A percentile compares a stretch with the other conserved stretches of the same genome.
Evolutionary conservation across 139 green algal genomes (phyloP).

Genomic region (Coelastrella sp.): DNA sequence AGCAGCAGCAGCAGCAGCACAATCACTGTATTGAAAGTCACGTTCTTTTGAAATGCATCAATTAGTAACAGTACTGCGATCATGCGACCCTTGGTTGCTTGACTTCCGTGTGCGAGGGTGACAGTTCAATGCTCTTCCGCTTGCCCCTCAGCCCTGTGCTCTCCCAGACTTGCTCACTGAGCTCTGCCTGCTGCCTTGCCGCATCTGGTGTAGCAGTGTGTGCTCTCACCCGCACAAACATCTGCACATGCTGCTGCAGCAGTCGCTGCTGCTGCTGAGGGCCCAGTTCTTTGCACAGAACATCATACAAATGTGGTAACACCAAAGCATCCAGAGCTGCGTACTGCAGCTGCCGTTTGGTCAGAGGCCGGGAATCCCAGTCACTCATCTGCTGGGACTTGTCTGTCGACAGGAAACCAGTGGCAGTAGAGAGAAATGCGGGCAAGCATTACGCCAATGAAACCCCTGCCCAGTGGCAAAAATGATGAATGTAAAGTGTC

Average conservation of each 20-base stretch:
- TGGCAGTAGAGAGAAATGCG: slow-evolving; percentile 60
- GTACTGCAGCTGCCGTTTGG: slow-evolving; percentile 68
- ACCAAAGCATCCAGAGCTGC: slow-evolving; percentile 74
- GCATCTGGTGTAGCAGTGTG: not conserved
- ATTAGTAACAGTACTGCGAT: too few relatives aligned
- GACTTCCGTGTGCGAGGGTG: too few relatives aligned
- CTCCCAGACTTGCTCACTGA: too few relatives aligned
- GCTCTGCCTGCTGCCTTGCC: not conserved
- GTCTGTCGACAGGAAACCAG: slow-evolving; percentile 57
- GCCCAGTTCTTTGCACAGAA: slow-evolving; percentile 40
- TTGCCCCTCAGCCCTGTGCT: too few relatives aligned
- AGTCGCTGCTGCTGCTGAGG: slow-evolving; percentile 11
- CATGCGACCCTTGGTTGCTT: too few relatives aligned
- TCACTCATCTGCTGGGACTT: slow-evolving; percentile 74
- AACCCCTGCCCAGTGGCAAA: too few relatives aligned
- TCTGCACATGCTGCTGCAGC: slow-evolving; percentile 10
- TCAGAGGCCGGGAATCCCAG: slow-evolving; percentile 76
- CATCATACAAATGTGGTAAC: slow-evolving; percentile 51
- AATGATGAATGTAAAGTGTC: too few relatives aligned
- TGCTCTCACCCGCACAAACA: not conserved
- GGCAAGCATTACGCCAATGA: slow-evolving; percentile 49
- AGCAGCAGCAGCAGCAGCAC: too few relatives aligned
- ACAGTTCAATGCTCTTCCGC: too few relatives aligned
- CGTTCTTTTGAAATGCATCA: too few relatives aligned
- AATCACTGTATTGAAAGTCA: too few relatives aligned